These are phyloP conservation scores for Penicillium angulare DNA, from an alignment of 495 filamentous ascomycete species.

Conservation along the genomic window DNA sequence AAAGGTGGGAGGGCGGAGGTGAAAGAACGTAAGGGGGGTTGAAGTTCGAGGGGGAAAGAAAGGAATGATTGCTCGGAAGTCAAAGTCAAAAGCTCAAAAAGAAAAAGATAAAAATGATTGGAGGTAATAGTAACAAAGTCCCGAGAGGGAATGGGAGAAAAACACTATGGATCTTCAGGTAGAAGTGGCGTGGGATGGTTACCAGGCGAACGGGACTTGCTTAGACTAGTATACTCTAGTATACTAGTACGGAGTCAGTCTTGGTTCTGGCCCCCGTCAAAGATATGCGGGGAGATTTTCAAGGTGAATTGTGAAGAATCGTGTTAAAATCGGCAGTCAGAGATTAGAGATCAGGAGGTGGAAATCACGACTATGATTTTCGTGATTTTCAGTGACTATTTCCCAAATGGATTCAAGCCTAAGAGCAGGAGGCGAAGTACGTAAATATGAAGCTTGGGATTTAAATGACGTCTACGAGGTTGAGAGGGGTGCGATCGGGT, in stretches of 20 bases:
- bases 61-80: too few species aligned
- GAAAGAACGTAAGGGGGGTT: background rate
- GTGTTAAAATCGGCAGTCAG: too few species aligned
- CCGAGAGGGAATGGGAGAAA: background rate
- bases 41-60: background rate
- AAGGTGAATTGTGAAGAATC: too few species aligned
- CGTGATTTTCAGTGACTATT: too few species aligned
- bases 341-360: too few species aligned
- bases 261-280: background rate
- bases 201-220: constrained; percentile 25
- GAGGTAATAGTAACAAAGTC: too few species aligned
- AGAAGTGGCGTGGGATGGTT: constrained; percentile 18
- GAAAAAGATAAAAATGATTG: too few species aligned
- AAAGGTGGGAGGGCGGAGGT: constrained; percentile 5
- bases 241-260: background rate
- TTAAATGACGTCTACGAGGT: constrained; percentile 25
- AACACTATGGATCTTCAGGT: background rate
- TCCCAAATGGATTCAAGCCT: background rate
- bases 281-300: too few species aligned
- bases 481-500: constrained; percentile 9
- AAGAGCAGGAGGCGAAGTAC: background rate
- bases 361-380: too few species aligned
- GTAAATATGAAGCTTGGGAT: constrained; percentile 6
- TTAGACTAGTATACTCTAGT: background rate
- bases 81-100: too few species aligned